Evolutionary conservation across 2,329 filamentous ascomycete species (phyloP), one percentile per base, ranked within the genome.

Genomic region (Graphilbum ipis-grandicollis): DNA sequence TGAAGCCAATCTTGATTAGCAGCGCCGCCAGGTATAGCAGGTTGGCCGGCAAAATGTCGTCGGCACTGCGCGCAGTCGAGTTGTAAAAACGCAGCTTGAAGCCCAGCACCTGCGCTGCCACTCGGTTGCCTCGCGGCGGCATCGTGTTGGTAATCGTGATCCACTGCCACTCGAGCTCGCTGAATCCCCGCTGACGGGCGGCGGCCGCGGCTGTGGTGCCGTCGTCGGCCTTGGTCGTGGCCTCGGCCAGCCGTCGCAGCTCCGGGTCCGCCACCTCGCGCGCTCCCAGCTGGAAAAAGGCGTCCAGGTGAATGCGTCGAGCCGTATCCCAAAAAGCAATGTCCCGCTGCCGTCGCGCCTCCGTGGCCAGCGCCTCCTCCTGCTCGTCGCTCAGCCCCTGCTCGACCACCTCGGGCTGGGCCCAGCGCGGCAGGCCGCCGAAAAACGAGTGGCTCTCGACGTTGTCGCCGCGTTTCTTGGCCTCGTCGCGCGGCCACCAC

Each of bases 1-100:
- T 83, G 54, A 98, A 98, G 2, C 90, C 92, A 45, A 94, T 82
- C 58, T 98, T 98, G 58, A 98, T 86, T 22, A 98, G 70, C 25
- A 96, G 68, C 1, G 90, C 86, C 0, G 86, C 79, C 15, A 98
- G 69, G 46, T 90, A 93, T 22, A 96, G 83, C 3, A 98, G 66
- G 47, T 98, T 98, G 29, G 90, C 82, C 0, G 90, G 90, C 2
- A 96, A 65, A 3, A 76, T 66, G 49, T 96, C 90, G 37, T 75
- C 68, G 41, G 82, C 74, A 39, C 35, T 37, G 28, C 88, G 73
- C 26, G 79, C 75, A 21, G 76, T 65, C 0, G 84, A 92, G 30
- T 83, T 80, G 52, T 98, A 98, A 55, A 93, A 98, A 13, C 83
- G 81, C 35, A 98, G 69, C 57, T 98, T 98, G 66, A 98, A 98